Conservation (phyloP, 2,329 filamentous ascomycete species). For the Macrophomina pseudophaseolina region DNA sequence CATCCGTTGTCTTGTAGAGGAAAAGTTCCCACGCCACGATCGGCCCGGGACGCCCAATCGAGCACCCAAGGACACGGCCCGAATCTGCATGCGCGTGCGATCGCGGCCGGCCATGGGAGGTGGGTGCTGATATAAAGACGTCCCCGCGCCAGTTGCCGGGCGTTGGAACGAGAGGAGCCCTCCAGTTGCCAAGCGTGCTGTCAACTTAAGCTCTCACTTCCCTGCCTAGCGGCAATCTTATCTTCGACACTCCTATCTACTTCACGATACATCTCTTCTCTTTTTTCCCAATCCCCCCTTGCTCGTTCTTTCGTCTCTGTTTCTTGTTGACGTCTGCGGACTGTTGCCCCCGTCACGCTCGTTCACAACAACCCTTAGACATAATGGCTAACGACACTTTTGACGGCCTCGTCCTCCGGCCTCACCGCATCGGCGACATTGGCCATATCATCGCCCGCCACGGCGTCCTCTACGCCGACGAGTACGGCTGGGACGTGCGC, state of each 20-base stretch:
- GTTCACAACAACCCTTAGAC: neutral
- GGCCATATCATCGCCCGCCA: conserved; percentile 3
- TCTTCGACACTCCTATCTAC: no score
- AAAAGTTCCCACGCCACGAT: neutral
- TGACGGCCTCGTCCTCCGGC: neutral
- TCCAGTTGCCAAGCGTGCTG: no score
- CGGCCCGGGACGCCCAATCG: neutral
- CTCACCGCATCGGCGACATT: neutral
- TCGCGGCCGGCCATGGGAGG: neutral
- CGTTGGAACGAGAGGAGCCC: no score
- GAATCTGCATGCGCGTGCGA: neutral
- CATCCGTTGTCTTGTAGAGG: neutral
- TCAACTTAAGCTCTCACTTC: no score
- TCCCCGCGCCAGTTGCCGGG: no score
- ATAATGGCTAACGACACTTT: neutral
- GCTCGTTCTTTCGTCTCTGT: no score
- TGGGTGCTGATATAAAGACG: neutral
- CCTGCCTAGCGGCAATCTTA: no score
- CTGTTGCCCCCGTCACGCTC: neutral
- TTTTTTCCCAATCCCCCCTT: no score
- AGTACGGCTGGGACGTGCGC: neutral
- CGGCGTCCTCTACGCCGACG: neutral
- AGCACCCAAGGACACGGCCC: neutral
- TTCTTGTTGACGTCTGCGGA: no score
- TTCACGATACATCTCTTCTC: no score